Percentiles rank a stretch among this genome's conserved stretches.
These are phyloP conservation scores for Fusarium haematococcum DNA, from an alignment of 2,329 filamentous ascomycete genomes.

Conservation along the genomic window DNA sequence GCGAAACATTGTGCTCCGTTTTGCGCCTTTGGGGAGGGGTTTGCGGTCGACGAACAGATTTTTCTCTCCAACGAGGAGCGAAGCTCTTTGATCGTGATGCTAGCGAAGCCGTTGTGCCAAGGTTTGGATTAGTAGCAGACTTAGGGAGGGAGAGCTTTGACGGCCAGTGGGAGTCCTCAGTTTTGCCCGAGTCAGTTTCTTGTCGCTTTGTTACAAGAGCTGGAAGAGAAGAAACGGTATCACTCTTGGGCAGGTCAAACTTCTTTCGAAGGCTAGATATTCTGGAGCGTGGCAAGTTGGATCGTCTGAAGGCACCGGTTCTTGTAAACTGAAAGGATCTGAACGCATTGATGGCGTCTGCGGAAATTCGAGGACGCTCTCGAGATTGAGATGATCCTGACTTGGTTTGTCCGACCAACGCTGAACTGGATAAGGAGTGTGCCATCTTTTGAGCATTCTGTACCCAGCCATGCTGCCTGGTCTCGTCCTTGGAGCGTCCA, in stretches of 20 bases:
- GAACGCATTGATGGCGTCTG: not conserved
- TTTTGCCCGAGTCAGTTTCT: constrained; percentile 2
- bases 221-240: constrained; percentile 14
- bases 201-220: constrained; percentile 17
- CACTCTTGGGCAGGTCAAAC: constrained; percentile 31
- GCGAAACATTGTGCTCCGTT: constrained; percentile 25
- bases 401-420: constrained; percentile 6
- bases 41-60: not conserved
- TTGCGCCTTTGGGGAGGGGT: constrained; percentile 3
- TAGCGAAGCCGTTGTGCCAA: not conserved
- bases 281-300: constrained; percentile 34
- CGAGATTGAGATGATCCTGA: constrained; percentile 4
- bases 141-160: constrained; percentile 13
- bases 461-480: constrained; percentile 26
- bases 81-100: constrained; percentile 12
- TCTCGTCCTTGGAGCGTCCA: not conserved
- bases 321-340: constrained; percentile 16
- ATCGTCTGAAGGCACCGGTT: not conserved
- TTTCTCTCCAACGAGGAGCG: not conserved
- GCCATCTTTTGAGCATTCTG: constrained; percentile 42
- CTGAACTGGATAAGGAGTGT: constrained; percentile 35
- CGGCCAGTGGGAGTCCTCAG: not conserved
- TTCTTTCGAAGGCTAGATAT: constrained; percentile 40
- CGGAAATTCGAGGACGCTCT: not conserved
- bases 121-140: constrained; percentile 8